These are phyloP conservation scores for Aspergillus sp. DNA, from an alignment of 2,329 filamentous ascomycete species.

Conservation along the genomic window DNA sequence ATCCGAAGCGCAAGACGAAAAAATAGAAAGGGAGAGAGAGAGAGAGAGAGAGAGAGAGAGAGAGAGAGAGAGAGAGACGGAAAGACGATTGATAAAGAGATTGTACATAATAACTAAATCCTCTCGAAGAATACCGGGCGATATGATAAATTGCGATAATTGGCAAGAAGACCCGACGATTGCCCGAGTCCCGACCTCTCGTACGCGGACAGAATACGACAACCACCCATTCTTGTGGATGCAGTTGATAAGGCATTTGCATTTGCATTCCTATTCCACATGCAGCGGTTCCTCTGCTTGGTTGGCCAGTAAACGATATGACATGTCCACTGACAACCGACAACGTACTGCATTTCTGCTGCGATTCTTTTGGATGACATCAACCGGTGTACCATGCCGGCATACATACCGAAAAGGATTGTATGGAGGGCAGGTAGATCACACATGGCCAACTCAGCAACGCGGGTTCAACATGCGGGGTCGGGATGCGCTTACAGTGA, in stretches of 20 bases:
- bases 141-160: not conserved
- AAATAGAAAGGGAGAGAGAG: not conserved
- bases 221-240: not conserved
- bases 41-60: not conserved
- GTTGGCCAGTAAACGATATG: not conserved
- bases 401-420: not conserved
- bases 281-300: not conserved
- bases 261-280: not conserved
- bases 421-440: not conserved
- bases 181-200: not conserved
- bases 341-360: too few relatives aligned
- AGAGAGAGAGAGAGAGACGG: not conserved
- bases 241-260: not conserved
- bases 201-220: not conserved
- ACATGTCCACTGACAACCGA: too few relatives aligned
- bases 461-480: not conserved
- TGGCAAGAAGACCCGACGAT: not conserved
- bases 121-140: not conserved
- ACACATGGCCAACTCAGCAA: not conserved
- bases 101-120: not conserved
- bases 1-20: too few relatives aligned
- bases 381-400: not conserved
- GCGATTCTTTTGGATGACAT: not conserved
- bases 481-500: not conserved
- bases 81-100: not conserved